Conservation (phyloP, 2,329 filamentous ascomycete species). For the Fusarium abutilonis region DNA sequence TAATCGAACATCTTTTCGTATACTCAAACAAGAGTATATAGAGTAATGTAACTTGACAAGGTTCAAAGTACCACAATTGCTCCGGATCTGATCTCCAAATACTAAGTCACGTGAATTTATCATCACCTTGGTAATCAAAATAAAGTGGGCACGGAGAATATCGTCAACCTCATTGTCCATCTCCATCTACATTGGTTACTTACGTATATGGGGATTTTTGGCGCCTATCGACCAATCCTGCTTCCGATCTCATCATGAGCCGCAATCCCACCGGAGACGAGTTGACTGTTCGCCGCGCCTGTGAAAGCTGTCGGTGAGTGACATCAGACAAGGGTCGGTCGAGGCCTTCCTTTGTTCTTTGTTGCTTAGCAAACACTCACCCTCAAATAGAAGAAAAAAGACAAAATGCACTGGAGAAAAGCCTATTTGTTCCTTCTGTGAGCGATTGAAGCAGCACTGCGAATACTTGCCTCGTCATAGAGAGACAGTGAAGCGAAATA, state of each 20-base stretch:
- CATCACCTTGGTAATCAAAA: neutral
- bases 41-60: no score
- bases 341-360: neutral
- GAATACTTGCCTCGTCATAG: slow-evolving; percentile 29
- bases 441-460: slow-evolving; percentile 29
- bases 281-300: slow-evolving; percentile 23
- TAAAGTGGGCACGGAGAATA: slow-evolving; percentile 27
- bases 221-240: neutral
- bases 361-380: neutral
- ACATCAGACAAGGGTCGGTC: neutral
- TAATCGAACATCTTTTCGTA: no score
- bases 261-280: slow-evolving; percentile 1
- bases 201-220: neutral
- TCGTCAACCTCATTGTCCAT: slow-evolving; percentile 3
- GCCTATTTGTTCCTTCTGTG: slow-evolving; percentile 37
- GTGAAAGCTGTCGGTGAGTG: slow-evolving; percentile 33
- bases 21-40: no score
- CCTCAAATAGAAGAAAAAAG: slow-evolving; percentile 32
- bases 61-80: neutral
- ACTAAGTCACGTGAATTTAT: slow-evolving; percentile 8
- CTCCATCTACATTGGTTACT: neutral
- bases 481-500: slow-evolving; percentile 24
- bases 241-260: slow-evolving; percentile 10
- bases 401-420: slow-evolving; percentile 38
- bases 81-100: slow-evolving; percentile 9